Base-by-base conservation (phyloP, 83 land plant genomes). In the Larix sibirica region DNA sequence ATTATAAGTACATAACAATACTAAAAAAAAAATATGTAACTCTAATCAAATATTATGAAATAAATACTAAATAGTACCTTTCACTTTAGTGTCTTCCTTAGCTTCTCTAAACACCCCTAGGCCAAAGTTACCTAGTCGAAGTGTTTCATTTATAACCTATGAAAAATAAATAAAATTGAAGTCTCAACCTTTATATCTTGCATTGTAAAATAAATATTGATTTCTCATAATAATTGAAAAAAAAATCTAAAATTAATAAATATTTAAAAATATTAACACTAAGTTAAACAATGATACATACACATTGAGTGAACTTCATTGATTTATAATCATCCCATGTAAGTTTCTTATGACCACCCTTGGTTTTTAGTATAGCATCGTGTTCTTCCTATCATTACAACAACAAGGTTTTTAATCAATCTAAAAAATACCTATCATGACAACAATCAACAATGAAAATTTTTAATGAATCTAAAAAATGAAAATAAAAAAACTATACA, bases 251-350 rank as follows among this genome's bases (percentile, higher is more conserved):
- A 10, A 0, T 12, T 23, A 65, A 65, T 4, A 13, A 1, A 8
- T 24, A 6, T 23, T 13, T 10, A 24, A 65, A 1, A 21, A 65
- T 6, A 8, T n/a, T 8, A 2, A 14, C 28, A 16, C 4, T 31
- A 33, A 17, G 31, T 1, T 16, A 33, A 14, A 4, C 0, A 68
- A 33, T 1, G 0, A 16, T 26, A 10, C 58, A 3, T 21, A 73
- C 77, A 1, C 54, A 21, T 73, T 73, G 58, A 44, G 77, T 73
- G 77, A 73, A 73, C 42, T 21, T 21, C 77, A 73, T 73, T 44
- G 77, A 73, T 73, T 73, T 73, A 21, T 73, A 73, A n/a, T 44
- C 5, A 70, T 18, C 47, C 74, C 74, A 69, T 1, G 9, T 16
- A 0, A 69, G 20, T 6, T 42, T 73, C 6, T 42, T 5, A 40